A percentile compares a stretch with the other conserved stretches of the same genome.
These are phyloP conservation scores for Annulohypoxylon bovei DNA, from an alignment of 495 filamentous ascomycete genomes.

Conservation along the genomic window DNA sequence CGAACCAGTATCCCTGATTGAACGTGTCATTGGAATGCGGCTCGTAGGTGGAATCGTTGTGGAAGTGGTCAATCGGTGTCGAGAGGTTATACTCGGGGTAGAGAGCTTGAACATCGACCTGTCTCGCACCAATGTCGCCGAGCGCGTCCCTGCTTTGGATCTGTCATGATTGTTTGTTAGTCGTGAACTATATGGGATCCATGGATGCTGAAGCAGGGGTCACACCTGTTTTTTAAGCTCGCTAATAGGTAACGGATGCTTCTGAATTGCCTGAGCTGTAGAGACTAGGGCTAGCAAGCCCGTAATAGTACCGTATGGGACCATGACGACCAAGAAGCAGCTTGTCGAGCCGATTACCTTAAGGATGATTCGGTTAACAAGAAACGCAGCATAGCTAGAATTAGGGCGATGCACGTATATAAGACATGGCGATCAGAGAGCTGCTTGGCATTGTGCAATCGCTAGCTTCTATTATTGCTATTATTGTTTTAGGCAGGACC, in stretches of 20 bases:
- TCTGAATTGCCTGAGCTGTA: constrained; percentile 29
- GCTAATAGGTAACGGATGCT: constrained; percentile 36
- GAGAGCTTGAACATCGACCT: constrained; percentile 53
- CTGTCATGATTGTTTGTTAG: constrained; percentile 16
- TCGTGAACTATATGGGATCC: neutral
- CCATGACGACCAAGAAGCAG: constrained; percentile 20
- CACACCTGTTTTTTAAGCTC: constrained; percentile 39
- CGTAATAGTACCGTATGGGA: constrained; percentile 24
- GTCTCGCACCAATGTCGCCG: constrained; percentile 30
- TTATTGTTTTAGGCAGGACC: constrained; percentile 42
- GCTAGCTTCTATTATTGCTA: constrained; percentile 17
- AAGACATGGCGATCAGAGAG: constrained; percentile 15
- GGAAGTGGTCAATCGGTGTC: constrained; percentile 79
- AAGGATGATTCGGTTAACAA: constrained; percentile 3
- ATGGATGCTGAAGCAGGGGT: neutral
- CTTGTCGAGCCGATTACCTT: neutral
- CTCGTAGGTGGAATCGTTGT: constrained; percentile 73
- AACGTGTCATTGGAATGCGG: constrained; percentile 71
- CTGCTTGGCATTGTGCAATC: constrained; percentile 38
- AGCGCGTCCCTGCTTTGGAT: constrained; percentile 32
- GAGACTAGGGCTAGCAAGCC: constrained; percentile 29
- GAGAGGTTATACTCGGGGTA: constrained; percentile 70
- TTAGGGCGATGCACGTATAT: constrained; percentile 22
- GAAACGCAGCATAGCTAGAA: constrained; percentile 9
- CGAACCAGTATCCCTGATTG: constrained; percentile 77